Evolutionary conservation across 306 rosid species (phyloP).

Genomic region (Gynostemma pentaphyllum): DNA sequence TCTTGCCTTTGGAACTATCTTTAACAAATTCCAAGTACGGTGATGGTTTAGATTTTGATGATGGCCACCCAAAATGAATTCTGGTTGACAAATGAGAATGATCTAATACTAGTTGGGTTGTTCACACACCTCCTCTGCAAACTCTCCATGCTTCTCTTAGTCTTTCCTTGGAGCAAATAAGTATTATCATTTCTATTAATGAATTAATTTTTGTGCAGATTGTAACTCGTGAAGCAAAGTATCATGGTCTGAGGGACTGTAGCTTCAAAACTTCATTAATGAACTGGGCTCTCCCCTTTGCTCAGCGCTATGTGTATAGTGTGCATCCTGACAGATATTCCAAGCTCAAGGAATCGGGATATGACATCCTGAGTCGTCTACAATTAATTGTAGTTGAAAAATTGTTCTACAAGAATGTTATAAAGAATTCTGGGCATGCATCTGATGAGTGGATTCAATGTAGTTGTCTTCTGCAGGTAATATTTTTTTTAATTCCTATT

Average conservation of each 20-base stretch:
- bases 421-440: slow-evolving; percentile 35
- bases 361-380: slow-evolving; percentile 29
- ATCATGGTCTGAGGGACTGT: slow-evolving; percentile 42
- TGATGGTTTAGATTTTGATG: no score
- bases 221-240: slow-evolving; percentile 75
- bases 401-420: slow-evolving; percentile 61
- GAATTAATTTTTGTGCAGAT: slow-evolving; percentile 41
- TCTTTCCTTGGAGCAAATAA: background rate
- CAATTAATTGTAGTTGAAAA: slow-evolving; percentile 69
- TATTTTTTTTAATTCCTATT: no score
- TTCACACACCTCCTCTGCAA: no score
- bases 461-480: slow-evolving; percentile 72
- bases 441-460: slow-evolving; percentile 51
- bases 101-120: no score
- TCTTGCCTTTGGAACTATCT: no score
- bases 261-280: slow-evolving; percentile 46
- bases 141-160: background rate
- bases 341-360: slow-evolving; percentile 62
- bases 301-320: slow-evolving; percentile 68
- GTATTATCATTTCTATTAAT: background rate
- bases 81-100: background rate
- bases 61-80: background rate
- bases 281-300: slow-evolving; percentile 80
- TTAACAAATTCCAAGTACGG: no score
- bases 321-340: slow-evolving; percentile 42